phyloP scores from a whole-genome alignment of 139 green algal genomes.

The Chlamydomonas sp. region DNA sequence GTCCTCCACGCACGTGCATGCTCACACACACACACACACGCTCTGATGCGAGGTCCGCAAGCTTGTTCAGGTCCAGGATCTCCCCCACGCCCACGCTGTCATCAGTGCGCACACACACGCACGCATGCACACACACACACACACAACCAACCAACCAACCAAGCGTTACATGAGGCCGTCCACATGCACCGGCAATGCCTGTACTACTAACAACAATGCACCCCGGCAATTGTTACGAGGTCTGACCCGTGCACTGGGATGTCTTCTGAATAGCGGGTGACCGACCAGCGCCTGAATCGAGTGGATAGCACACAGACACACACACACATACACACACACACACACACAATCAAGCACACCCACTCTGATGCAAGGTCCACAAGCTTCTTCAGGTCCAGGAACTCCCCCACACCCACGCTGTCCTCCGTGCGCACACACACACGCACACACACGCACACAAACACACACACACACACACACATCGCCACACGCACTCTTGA shows the following conservation, averaged over 20 bases:
- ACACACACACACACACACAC: background rate
- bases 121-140: too few species aligned
- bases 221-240: too few species aligned
- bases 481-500: background rate
- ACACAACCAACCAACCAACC: background rate
- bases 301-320: background rate
- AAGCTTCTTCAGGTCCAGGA: constrained; percentile 76
- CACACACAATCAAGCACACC: too few species aligned
- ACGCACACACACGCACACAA: too few species aligned
- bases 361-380: too few species aligned
- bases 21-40: too few species aligned
- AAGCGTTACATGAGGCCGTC: background rate
- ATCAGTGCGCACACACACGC: constrained; percentile 49
- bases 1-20: constrained; percentile 57
- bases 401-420: constrained; percentile 80
- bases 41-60: constrained; percentile 68
- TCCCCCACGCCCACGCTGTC: constrained; percentile 75
- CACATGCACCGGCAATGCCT: too few species aligned
- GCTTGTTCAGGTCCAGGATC: constrained; percentile 75
- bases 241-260: too few species aligned
- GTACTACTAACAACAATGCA: too few species aligned
- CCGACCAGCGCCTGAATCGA: too few species aligned
- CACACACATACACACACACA: background rate
- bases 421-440: constrained; percentile 61
- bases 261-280: too few species aligned